Conservation (phyloP, 1,139 yeast species). For the Blastobotrys persicus region DNA sequence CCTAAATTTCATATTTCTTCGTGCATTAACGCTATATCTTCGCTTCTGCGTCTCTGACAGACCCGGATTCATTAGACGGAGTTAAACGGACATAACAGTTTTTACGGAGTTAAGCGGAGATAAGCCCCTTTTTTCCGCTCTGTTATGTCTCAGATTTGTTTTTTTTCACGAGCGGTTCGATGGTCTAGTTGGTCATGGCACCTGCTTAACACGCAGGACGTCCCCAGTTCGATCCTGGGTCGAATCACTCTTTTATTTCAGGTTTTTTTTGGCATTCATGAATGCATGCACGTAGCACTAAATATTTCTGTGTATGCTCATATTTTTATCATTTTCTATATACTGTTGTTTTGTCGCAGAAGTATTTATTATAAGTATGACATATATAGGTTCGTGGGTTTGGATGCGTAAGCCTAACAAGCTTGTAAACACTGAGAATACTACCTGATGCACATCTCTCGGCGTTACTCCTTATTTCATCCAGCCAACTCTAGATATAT, state of each 20-base stretch:
- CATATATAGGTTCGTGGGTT: too few species aligned
- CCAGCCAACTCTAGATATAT: too few species aligned
- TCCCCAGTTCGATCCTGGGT: conserved; percentile 99
- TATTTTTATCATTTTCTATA: not conserved
- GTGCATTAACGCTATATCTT: not conserved
- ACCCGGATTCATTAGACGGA: not conserved
- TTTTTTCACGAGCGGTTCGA: too few species aligned
- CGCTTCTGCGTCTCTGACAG: not conserved
- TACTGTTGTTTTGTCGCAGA: too few species aligned
- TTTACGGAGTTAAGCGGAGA: not conserved
- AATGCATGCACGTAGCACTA: not conserved
- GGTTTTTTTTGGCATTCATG: not conserved
- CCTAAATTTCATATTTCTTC: too few species aligned
- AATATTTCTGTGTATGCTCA: too few species aligned
- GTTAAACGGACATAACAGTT: not conserved
- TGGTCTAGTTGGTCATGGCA: conserved; percentile 99
- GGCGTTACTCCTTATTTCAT: too few species aligned
- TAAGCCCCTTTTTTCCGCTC: not conserved
- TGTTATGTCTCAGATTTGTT: too few species aligned
- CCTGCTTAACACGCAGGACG: conserved; percentile 99
- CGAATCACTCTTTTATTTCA: conserved; percentile 70
- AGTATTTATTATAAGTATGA: too few species aligned
- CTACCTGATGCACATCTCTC: too few species aligned
- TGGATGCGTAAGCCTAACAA: too few species aligned
- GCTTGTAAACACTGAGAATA: too few species aligned